A percentile compares a stretch with the other conserved stretches of the same genome.
Evolutionary conservation across 2,329 filamentous ascomycete genomes (phyloP).

Genomic region (Dryadomyces quercus-mongolicae): DNA sequence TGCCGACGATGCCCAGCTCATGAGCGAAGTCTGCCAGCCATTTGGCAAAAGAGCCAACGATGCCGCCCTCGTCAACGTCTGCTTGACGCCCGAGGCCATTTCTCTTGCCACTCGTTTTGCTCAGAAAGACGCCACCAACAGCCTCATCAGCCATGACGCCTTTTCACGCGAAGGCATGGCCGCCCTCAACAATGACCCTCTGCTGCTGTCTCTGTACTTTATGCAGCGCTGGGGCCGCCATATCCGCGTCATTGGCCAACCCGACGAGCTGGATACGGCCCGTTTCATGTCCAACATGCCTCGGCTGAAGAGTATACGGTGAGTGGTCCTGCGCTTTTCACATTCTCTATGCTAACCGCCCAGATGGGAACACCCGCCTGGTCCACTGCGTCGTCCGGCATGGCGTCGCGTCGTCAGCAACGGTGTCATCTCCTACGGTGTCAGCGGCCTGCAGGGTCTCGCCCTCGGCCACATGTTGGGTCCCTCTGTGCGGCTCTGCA

Average conservation of each 20-base stretch:
- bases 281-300: background rate
- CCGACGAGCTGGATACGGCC: background rate
- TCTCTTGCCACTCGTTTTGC: background rate
- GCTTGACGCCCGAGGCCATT: background rate
- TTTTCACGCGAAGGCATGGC: background rate
- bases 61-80: background rate
- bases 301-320: background rate
- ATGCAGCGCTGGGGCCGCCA: slow-evolving; percentile 1
- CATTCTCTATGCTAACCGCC: no score
- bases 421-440: slow-evolving; percentile 1
- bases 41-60: background rate
- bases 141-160: background rate
- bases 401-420: background rate
- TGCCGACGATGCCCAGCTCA: background rate
- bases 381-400: background rate
- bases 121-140: background rate
- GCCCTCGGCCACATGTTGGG: slow-evolving; percentile 4
- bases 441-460: slow-evolving; percentile 4
- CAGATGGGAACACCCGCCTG: background rate
- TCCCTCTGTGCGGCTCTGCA: background rate
- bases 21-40: background rate
- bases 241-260: background rate
- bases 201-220: background rate
- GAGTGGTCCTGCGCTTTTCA: no score
- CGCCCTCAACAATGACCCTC: no score